These are phyloP conservation scores for Furcasterigmium furcatum DNA, from an alignment of 2,329 filamentous ascomycete species.

Conservation along the genomic window DNA sequence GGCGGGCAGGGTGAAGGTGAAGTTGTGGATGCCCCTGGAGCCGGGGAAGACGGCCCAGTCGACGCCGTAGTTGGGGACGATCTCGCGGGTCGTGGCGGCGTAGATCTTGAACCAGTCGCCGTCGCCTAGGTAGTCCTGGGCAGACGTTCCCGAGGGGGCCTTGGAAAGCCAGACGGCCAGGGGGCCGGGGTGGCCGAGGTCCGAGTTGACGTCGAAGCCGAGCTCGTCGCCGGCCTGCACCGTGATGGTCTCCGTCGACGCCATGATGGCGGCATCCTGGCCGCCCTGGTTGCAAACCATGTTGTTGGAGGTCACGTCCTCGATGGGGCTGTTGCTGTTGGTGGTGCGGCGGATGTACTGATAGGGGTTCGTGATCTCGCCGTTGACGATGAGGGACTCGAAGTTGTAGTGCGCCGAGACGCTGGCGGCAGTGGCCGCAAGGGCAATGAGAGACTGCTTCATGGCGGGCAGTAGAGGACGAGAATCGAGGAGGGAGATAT, in stretches of 20 bases:
- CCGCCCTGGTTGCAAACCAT: conserved; percentile 36
- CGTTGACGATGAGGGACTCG: conserved; percentile 14
- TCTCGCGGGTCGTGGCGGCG: conserved; percentile 22
- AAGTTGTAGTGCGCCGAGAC: conserved; percentile 13
- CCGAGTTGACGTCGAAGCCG: conserved; percentile 33
- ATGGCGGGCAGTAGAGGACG: not conserved
- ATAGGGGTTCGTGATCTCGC: conserved; percentile 12
- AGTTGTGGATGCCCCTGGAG: conserved; percentile 25
- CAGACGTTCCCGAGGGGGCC: conserved; percentile 19
- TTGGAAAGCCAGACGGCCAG: conserved; percentile 32
- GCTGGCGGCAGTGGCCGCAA: conserved; percentile 9
- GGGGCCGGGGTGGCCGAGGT: conserved; percentile 33
- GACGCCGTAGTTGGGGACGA: conserved; percentile 20
- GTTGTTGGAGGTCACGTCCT: conserved; percentile 30
- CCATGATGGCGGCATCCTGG: conserved; percentile 28
- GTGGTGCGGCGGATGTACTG: conserved; percentile 13
- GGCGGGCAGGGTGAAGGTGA: conserved; percentile 27
- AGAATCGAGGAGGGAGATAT: too few species aligned
- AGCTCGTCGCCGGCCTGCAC: conserved; percentile 34
- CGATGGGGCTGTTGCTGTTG: conserved; percentile 32
- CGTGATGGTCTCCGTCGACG: conserved; percentile 29
- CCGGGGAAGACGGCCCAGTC: conserved; percentile 26
- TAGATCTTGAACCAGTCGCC: conserved; percentile 35
- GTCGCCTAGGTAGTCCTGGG: conserved; percentile 24
- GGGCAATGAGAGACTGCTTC: conserved; percentile 1